These are phyloP conservation scores for Glomus cerebriforme DNA, from an alignment of 192 early-diverging fungal species.

Conservation along the genomic window DNA sequence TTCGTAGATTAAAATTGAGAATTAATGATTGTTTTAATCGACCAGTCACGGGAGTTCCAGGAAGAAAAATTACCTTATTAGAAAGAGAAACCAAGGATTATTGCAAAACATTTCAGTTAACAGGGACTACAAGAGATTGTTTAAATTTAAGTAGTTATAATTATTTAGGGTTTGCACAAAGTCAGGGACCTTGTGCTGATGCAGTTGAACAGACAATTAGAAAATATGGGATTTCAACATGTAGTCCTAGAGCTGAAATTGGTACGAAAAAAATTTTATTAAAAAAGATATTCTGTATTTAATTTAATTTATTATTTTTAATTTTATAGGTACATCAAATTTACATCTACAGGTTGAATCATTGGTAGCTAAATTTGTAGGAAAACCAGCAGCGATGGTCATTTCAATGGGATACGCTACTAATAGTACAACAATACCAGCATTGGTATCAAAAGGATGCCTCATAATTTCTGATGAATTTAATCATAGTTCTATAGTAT, in stretches of 20 bases:
- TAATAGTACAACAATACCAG: constrained; percentile 92
- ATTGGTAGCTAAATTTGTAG: constrained; percentile 88
- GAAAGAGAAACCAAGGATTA: constrained; percentile 86
- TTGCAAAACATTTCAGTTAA: constrained; percentile 83
- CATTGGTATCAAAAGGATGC: constrained; percentile 80
- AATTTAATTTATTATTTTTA: neutral
- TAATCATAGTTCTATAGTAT: constrained; percentile 93
- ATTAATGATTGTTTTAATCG: constrained; percentile 95
- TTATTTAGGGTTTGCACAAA: constrained; percentile 96
- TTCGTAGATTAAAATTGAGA: constrained; percentile 75
- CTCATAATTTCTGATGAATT: constrained; percentile 95
- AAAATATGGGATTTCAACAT: constrained; percentile 71
- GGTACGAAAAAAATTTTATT: constrained; percentile 51
- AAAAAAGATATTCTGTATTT: neutral
- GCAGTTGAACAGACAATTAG: constrained; percentile 78
- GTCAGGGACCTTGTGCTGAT: constrained; percentile 91
- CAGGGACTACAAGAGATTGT: constrained; percentile 74
- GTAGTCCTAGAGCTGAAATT: constrained; percentile 69
- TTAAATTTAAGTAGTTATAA: constrained; percentile 98
- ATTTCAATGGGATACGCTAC: constrained; percentile 98
- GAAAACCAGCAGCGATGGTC: constrained; percentile 82
- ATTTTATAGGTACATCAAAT: constrained; percentile 35
- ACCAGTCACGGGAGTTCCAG: constrained; percentile 92
- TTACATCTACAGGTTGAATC: constrained; percentile 81
- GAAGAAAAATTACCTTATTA: constrained; percentile 79